A percentile compares a stretch with the other conserved stretches of the same genome.
Conservation (phyloP, 108 stramenopile genomes). For the Pseudonitzschia multistriata region DNA sequence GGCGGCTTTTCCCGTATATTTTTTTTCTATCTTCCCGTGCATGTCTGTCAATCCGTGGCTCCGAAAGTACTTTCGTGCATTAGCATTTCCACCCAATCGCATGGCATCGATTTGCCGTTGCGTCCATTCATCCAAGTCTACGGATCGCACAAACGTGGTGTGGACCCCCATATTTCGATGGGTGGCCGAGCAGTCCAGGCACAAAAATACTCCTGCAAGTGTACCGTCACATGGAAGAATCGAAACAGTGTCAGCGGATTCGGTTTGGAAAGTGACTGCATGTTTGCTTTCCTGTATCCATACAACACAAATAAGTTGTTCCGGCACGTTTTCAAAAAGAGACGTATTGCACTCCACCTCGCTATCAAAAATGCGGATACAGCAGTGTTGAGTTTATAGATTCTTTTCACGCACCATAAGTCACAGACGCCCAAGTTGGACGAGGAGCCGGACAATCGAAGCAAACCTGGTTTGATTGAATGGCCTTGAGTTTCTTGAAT, state of each 20-base stretch:
- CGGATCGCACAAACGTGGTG: constrained; percentile 84
- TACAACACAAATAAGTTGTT: too few relatives aligned
- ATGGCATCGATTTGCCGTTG: constrained; percentile 90
- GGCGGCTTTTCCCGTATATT: constrained; percentile 84
- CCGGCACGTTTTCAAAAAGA: too few relatives aligned
- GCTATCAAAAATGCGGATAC: too few relatives aligned
- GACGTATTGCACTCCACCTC: too few relatives aligned
- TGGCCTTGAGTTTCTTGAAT: constrained; percentile 84
- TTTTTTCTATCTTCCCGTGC: constrained; percentile 84
- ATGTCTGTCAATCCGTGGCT: constrained; percentile 80
- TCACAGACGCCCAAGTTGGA: constrained; percentile 93
- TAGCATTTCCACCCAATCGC: constrained; percentile 88
- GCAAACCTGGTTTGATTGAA: constrained; percentile 74
- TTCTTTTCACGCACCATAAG: constrained; percentile 76
- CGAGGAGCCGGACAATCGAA: constrained; percentile 93
- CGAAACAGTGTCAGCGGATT: too few relatives aligned
- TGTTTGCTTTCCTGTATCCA: too few relatives aligned
- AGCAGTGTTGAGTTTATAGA: too few relatives aligned
- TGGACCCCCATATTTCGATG: constrained; percentile 91
- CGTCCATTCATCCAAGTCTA: constrained; percentile 94
- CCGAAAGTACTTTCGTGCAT: constrained; percentile 76
- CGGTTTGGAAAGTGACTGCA: too few relatives aligned
- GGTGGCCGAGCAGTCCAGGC: constrained; percentile 90
- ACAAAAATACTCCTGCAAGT: constrained; percentile 79
- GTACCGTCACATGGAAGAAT: too few relatives aligned